These are phyloP conservation scores for Lineolata rhizophorae DNA, from an alignment of 495 filamentous ascomycete genomes.

Conservation along the genomic window DNA sequence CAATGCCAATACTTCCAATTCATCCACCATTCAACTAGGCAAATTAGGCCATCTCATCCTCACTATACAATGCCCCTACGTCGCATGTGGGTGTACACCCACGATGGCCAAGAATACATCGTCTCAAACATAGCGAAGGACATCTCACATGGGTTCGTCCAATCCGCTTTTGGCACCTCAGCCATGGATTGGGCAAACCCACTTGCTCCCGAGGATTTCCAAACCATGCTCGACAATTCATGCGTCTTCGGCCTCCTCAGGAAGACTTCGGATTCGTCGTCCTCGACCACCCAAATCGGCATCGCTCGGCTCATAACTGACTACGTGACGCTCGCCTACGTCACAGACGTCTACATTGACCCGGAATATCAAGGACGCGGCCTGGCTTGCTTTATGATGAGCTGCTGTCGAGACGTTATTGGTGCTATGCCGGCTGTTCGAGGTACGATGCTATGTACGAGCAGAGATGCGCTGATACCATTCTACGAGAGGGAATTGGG, in stretches of 20 bases:
- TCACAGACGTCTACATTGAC: constrained; percentile 46
- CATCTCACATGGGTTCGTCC: constrained; percentile 12
- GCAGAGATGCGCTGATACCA: background rate
- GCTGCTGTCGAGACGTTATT: constrained; percentile 31
- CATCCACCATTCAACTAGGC: too few species aligned
- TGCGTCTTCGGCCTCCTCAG: constrained; percentile 14
- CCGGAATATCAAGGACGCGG: constrained; percentile 33
- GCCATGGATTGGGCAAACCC: constrained; percentile 16
- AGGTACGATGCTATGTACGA: constrained; percentile 11
- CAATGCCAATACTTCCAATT: too few species aligned
- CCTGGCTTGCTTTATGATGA: constrained; percentile 38
- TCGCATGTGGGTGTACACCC: too few species aligned
- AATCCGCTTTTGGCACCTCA: constrained; percentile 10
- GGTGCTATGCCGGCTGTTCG: constrained; percentile 32
- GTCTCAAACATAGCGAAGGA: constrained; percentile 9
- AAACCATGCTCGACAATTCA: constrained; percentile 12
- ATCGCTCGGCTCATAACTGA: constrained; percentile 44
- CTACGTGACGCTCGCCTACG: constrained; percentile 38
- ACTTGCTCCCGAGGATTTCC: constrained; percentile 4
- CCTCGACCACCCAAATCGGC: constrained; percentile 24
- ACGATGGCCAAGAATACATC: too few species aligned
- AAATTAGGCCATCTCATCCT: too few species aligned
- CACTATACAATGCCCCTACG: too few species aligned
- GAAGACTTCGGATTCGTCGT: background rate
- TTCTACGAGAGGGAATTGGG: constrained; percentile 9